phyloP scores from a whole-genome alignment of 129 eudicot genomes.

The Deinandra increscens region DNA sequence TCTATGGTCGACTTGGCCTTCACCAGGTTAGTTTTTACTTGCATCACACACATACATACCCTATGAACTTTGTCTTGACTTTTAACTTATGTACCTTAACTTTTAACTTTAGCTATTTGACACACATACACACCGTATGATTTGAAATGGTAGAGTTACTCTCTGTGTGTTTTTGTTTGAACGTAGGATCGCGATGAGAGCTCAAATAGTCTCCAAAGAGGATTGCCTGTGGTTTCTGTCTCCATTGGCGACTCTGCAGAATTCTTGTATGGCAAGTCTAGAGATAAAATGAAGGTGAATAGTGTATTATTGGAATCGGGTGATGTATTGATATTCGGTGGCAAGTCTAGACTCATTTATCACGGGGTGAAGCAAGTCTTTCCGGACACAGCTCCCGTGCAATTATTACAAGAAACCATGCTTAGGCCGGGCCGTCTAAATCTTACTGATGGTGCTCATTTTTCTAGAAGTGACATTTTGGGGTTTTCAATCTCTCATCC shows the following conservation, averaged over 20 bases:
- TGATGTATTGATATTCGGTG: conserved; percentile 33
- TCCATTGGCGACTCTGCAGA: conserved; percentile 59
- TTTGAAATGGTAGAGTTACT: background rate
- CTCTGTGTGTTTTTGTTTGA: conserved; percentile 1
- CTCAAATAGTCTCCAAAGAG: conserved; percentile 25
- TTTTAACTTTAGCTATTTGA: too few species aligned
- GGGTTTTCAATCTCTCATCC: too few species aligned
- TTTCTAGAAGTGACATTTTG: background rate
- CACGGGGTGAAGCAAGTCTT: conserved; percentile 48
- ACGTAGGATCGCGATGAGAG: conserved; percentile 60
- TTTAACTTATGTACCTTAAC: background rate
- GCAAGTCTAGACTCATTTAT: conserved; percentile 48
- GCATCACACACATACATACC: background rate
- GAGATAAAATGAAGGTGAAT: conserved; percentile 16
- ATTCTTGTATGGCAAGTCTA: conserved; percentile 48
- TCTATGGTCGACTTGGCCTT: conserved; percentile 55
- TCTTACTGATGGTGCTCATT: conserved; percentile 8
- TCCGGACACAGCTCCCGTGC: conserved; percentile 42
- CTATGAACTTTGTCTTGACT: background rate
- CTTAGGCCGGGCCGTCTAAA: conserved; percentile 33
- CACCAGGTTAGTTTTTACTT: conserved; percentile 51
- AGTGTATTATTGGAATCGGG: background rate
- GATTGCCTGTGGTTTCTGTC: conserved; percentile 6
- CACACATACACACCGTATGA: too few species aligned
- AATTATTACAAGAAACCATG: conserved; percentile 26